Conservation (phyloP, 1,284 basidiomycete genomes). For the Ustilago shanxiensis region DNA sequence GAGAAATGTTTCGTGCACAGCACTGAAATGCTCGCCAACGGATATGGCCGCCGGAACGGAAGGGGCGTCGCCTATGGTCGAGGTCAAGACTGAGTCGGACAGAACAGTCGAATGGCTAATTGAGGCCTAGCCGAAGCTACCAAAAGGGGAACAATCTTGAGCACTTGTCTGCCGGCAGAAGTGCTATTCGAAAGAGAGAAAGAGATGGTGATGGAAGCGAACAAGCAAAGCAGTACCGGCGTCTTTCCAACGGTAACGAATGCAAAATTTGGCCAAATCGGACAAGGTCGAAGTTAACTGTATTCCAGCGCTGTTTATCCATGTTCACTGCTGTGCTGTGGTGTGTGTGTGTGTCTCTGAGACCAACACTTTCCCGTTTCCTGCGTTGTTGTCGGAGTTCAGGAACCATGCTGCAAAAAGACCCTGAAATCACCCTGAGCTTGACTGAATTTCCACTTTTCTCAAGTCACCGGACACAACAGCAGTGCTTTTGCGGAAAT, state of each 20-base stretch:
- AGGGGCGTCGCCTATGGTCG: not conserved
- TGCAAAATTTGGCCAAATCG: not conserved
- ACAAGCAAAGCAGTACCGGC: not conserved
- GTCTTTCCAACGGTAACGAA: not conserved
- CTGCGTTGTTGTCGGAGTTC: slow-evolving; percentile 27
- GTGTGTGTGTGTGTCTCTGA: slow-evolving; percentile 5
- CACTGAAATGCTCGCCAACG: not conserved
- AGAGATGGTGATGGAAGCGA: not conserved
- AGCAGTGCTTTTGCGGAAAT: not conserved
- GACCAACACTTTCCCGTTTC: slow-evolving; percentile 15
- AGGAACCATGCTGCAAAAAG: not conserved
- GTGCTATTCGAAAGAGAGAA: not conserved
- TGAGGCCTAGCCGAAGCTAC: not conserved
- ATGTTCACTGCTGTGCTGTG: too few relatives aligned
- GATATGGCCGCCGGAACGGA: not conserved
- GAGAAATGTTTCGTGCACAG: slow-evolving; percentile 18
- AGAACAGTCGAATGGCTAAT: not conserved
- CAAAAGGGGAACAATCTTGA: not conserved
- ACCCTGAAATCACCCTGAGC: not conserved
- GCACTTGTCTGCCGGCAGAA: slow-evolving; percentile 10
- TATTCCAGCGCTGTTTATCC: too few relatives aligned
- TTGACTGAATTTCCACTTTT: not conserved
- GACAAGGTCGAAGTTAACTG: not conserved
- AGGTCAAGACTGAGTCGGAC: not conserved
- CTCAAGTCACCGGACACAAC: not conserved